These are phyloP conservation scores for Citrus reticulata DNA, from an alignment of 345 rosid genomes.

Conservation along the genomic window DNA sequence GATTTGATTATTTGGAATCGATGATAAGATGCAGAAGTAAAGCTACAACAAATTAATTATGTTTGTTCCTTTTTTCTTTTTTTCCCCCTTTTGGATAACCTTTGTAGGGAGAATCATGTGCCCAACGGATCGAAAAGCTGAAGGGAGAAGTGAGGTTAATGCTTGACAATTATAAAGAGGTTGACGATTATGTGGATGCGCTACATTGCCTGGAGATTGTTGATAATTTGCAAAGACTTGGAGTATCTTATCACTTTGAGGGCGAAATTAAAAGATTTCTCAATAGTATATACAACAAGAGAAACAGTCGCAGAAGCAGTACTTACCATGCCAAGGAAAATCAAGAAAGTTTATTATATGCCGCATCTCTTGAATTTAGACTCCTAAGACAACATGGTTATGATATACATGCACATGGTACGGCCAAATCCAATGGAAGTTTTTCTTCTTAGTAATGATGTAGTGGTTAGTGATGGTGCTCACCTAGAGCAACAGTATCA, in stretches of 20 bases:
- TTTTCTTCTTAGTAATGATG: background rate
- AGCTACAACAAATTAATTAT: background rate
- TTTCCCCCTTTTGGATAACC: background rate
- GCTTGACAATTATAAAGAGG: background rate
- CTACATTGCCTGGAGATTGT: constrained; percentile 26
- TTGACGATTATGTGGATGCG: background rate
- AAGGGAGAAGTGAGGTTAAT: constrained; percentile 3
- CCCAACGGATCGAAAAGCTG: background rate
- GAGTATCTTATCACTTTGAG: constrained; percentile 32
- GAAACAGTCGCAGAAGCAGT: background rate
- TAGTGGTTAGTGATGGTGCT: too few relatives aligned
- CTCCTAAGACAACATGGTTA: constrained; percentile 32
- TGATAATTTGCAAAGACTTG: constrained; percentile 33
- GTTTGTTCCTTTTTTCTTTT: background rate
- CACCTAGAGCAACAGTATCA: too few relatives aligned
- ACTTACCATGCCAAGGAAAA: background rate
- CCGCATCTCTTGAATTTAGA: constrained; percentile 27
- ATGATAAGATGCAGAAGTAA: too few relatives aligned
- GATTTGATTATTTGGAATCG: background rate
- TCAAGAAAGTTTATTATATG: constrained; percentile 19
- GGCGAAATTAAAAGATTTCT: constrained; percentile 17
- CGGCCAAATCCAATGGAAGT: background rate
- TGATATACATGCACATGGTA: constrained; percentile 2
- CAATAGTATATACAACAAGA: background rate
- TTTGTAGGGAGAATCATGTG: constrained; percentile 9